Base-by-base conservation (phyloP, 1,139 yeast genomes). In the Candida glucosophila region DNA sequence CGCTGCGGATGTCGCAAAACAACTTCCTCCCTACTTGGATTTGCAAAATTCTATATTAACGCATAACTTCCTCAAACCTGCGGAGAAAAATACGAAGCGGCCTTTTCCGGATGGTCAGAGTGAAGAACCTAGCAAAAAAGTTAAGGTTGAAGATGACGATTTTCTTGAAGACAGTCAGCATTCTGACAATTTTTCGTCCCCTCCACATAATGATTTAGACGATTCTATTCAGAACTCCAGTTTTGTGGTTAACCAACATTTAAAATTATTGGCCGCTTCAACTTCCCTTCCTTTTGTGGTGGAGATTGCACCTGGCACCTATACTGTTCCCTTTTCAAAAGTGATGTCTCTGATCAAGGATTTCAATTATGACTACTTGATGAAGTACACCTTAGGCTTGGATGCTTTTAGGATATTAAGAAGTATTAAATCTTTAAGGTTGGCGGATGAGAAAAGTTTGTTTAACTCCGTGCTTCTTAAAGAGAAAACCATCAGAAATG, bases 381-480 rank as follows among this genome's bases (percentile, higher is more conserved):
- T 82, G 24, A 67, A 73, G 22, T 53, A 73, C 4, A 69, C 80
- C 0, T 46, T 74, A 28, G 80, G 80, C 3, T 54, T 63, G 8
- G 65, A 74, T 12, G 74, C 86, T 1, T 53, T 57, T 32, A 64
- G 92, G 28, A 59, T 83, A 6, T 57, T 83, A 33, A 67, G 88
- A 37, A 76, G 90, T 38, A 64, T 83, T 23, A 67, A 78, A 35
- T 67, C 69, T 5, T 67, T 75, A 41, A 75, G 76, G 38, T 61
- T 85, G 31, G 80, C 79, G 3, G 94, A 92, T 35, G 97, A 90
- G 46, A 85, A 86, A 44, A 65, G 78, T n/a, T 67, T 88, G 29
- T 72, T 88, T 21, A 77, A 80, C 26, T 56, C 73, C 11, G 92
- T 90, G 1, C 55, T 90, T 29, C 63, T 88, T 50, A 81, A 73